Conservation (phyloP, 306 rosid species). For the Vigna angularis region DNA sequence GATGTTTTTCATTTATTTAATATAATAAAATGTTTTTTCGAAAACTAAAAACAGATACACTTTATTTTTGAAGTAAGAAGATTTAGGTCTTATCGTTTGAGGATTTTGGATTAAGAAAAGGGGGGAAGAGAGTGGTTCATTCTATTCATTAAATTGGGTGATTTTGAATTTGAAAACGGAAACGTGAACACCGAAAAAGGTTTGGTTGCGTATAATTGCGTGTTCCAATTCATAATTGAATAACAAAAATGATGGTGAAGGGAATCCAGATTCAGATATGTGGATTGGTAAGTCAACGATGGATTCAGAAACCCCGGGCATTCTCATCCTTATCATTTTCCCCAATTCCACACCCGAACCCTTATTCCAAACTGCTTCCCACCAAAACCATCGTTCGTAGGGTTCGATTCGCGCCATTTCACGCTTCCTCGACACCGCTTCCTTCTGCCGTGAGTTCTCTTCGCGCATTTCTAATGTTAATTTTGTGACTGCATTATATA, state of each 20-base stretch:
- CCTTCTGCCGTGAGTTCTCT: slow-evolving; percentile 59
- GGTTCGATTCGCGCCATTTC: slow-evolving; percentile 50
- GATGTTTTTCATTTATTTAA: not conserved
- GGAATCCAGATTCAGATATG: slow-evolving; percentile 57
- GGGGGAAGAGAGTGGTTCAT: not conserved
- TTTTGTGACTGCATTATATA: not conserved
- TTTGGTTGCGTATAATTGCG: not conserved
- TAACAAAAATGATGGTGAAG: slow-evolving; percentile 59
- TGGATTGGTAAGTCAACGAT: slow-evolving; percentile 59
- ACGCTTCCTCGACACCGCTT: slow-evolving; percentile 53
- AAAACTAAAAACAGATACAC: not conserved
- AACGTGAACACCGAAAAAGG: not conserved
- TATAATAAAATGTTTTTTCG: not conserved
- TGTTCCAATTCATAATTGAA: slow-evolving; percentile 1
- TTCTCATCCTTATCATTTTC: slow-evolving; percentile 43
- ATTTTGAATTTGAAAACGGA: not conserved
- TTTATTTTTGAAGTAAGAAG: not conserved
- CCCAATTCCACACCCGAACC: slow-evolving; percentile 39
- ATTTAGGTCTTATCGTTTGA: not conserved
- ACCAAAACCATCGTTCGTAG: slow-evolving; percentile 38
- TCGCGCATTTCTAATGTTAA: not conserved
- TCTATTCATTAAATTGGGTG: not conserved
- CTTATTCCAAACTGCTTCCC: slow-evolving; percentile 39
- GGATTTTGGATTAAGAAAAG: slow-evolving; percentile 7
- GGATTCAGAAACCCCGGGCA: slow-evolving; percentile 57